Percentiles rank a stretch among this genome's conserved stretches.
These are phyloP conservation scores for Fusarium sp. DNA, from an alignment of 2,329 filamentous ascomycete species.

Conservation along the genomic window DNA sequence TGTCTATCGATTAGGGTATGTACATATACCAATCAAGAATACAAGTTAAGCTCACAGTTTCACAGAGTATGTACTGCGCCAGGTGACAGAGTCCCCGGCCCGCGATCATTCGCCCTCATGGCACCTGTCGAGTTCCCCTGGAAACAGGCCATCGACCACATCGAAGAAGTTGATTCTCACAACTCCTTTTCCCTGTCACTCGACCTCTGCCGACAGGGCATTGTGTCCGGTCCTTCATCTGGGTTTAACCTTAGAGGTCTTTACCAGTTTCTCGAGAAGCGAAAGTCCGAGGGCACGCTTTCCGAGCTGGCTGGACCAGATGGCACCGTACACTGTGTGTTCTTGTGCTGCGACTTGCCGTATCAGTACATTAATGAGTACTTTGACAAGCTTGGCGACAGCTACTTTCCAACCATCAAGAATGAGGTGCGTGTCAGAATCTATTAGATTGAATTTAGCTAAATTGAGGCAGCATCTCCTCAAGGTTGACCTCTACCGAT, in stretches of 20 bases:
- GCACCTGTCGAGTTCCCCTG: slow-evolving; percentile 68
- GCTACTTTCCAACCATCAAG: slow-evolving; percentile 61
- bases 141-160: slow-evolving; percentile 64
- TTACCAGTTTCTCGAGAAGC: slow-evolving; percentile 61
- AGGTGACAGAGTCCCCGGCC: slow-evolving; percentile 69
- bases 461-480: slow-evolving; percentile 33
- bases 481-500: slow-evolving; percentile 39
- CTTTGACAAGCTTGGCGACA: slow-evolving; percentile 64
- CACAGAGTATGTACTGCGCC: slow-evolving; percentile 65
- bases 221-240: slow-evolving; percentile 71
- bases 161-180: slow-evolving; percentile 67
- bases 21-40: accelerated
- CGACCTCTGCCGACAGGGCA: slow-evolving; percentile 65
- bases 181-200: slow-evolving; percentile 66
- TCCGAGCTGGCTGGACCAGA: slow-evolving; percentile 56
- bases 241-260: slow-evolving; percentile 68
- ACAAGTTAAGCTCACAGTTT: not conserved
- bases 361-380: slow-evolving; percentile 73
- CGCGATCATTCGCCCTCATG: slow-evolving; percentile 63
- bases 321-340: slow-evolving; percentile 64
- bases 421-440: slow-evolving; percentile 48
- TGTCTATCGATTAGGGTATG: slow-evolving; percentile 52
- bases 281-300: slow-evolving; percentile 58
- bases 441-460: not conserved
- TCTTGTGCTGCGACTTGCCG: slow-evolving; percentile 72